These are phyloP conservation scores for Plasmopara muralis DNA, from an alignment of 352 stramenopile genomes.

Conservation along the genomic window DNA sequence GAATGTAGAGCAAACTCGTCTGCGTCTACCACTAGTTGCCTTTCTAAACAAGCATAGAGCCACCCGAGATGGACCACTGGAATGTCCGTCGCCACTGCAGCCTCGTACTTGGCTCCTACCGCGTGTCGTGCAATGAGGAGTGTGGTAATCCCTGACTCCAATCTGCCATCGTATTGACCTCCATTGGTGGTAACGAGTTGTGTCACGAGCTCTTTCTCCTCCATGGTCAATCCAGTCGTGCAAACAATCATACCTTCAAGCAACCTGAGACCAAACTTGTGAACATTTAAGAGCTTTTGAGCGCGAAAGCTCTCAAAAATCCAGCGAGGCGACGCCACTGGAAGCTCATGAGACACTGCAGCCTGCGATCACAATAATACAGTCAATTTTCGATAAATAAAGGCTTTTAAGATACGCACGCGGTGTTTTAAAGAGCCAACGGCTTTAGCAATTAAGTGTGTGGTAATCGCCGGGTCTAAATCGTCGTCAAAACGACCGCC, in stretches of 20 bases:
- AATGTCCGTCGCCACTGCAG: constrained; percentile 45
- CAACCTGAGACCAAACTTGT: constrained; percentile 28
- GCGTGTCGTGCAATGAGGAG: constrained; percentile 55
- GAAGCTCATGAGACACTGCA: constrained; percentile 37
- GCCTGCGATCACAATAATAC: constrained; percentile 20
- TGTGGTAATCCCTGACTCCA: constrained; percentile 53
- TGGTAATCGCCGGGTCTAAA: constrained; percentile 35
- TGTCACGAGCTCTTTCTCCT: constrained; percentile 49
- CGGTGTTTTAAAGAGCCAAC: constrained; percentile 63
- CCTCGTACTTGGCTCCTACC: constrained; percentile 59
- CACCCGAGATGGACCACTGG: constrained; percentile 65
- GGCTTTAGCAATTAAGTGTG: constrained; percentile 56
- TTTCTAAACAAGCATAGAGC: constrained; percentile 62
- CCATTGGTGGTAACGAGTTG: constrained; percentile 34
- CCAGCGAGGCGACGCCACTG: constrained; percentile 46
- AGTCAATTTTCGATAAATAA: not conserved
- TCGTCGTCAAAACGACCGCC: constrained; percentile 54
- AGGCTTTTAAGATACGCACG: constrained; percentile 18
- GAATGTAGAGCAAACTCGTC: constrained; percentile 38
- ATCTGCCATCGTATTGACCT: constrained; percentile 46
- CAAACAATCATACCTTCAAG: constrained; percentile 63
- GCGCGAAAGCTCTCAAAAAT: constrained; percentile 61
- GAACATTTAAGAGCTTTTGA: constrained; percentile 33
- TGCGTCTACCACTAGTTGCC: constrained; percentile 36
- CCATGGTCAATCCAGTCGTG: constrained; percentile 48